A percentile compares a stretch with the other conserved stretches of the same genome.
These are phyloP conservation scores for Komagataella pseudopastoris DNA, from an alignment of 805 yeast species.

Conservation along the genomic window DNA sequence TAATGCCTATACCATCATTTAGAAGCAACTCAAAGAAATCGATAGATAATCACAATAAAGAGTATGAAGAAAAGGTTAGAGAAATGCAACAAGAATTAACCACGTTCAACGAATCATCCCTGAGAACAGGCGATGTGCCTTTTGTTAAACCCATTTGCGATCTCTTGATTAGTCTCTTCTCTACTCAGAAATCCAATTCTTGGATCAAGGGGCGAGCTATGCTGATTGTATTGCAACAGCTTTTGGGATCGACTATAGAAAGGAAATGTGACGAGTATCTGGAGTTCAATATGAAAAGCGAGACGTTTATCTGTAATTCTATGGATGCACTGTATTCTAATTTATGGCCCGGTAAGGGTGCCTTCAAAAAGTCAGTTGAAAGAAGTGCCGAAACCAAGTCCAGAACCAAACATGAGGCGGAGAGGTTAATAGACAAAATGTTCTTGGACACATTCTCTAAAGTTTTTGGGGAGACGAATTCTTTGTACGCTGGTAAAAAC, in stretches of 20 bases:
- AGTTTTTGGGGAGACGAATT: conserved; percentile 57
- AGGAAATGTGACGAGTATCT: conserved; percentile 39
- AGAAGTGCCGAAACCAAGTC: conserved; percentile 39
- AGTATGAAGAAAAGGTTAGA: conserved; percentile 9
- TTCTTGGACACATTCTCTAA: conserved; percentile 48
- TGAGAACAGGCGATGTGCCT: conserved; percentile 19
- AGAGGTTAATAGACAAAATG: conserved; percentile 10
- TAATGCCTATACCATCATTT: neutral
- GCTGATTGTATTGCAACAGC: conserved; percentile 67
- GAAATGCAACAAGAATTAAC: conserved; percentile 45
- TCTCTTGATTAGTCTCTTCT: conserved; percentile 54
- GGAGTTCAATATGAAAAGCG: conserved; percentile 21
- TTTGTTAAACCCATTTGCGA: conserved; percentile 80
- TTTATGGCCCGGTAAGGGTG: conserved; percentile 38
- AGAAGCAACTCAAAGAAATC: neutral
- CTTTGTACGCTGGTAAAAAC: conserved; percentile 46
- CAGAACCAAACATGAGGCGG: conserved; percentile 44
- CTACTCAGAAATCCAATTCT: conserved; percentile 37
- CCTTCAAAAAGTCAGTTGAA: conserved; percentile 27
- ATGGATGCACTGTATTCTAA: conserved; percentile 16
- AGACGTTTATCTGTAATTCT: conserved; percentile 29
- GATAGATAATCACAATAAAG: neutral
- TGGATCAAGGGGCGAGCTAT: conserved; percentile 85
- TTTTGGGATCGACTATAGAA: conserved; percentile 77
- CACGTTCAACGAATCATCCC: conserved; percentile 28